phyloP scores from a whole-genome alignment of 192 early-diverging fungal genomes.

The Umbelopsis vinacea region DNA sequence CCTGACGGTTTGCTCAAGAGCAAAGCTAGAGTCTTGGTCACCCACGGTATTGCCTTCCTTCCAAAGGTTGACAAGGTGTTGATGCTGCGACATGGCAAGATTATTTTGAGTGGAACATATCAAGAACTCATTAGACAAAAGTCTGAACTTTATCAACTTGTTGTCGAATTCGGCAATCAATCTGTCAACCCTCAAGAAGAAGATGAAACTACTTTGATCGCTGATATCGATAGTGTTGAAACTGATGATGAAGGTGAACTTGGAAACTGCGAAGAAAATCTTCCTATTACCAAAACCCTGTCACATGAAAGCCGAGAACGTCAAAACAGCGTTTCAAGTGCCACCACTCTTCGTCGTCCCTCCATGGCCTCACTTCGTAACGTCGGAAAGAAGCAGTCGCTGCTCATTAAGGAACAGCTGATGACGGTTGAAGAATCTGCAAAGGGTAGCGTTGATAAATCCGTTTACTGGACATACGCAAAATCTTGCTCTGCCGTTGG shows the following conservation, averaged over 20 bases:
- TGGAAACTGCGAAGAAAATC: constrained; percentile 32
- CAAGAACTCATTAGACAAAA: constrained; percentile 65
- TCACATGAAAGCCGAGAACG: constrained; percentile 31
- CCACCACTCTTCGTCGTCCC: constrained; percentile 56
- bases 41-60: constrained; percentile 81
- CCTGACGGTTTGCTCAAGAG: constrained; percentile 80
- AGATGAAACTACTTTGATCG: constrained; percentile 16
- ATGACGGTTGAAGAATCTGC: constrained; percentile 83
- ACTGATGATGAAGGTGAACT: constrained; percentile 27
- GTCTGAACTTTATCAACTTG: constrained; percentile 65
- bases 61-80: constrained; percentile 67
- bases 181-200: constrained; percentile 38
- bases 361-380: constrained; percentile 52
- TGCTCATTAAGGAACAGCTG: constrained; percentile 49
- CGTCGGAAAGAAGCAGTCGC: constrained; percentile 24
- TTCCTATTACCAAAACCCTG: constrained; percentile 25
- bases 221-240: constrained; percentile 27
- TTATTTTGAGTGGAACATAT: constrained; percentile 72
- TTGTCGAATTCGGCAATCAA: constrained; percentile 73
- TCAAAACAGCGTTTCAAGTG: constrained; percentile 38
- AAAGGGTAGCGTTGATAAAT: constrained; percentile 79
- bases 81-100: constrained; percentile 73
- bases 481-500: constrained; percentile 70
- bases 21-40: constrained; percentile 83
- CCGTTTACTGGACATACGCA: constrained; percentile 84